phyloP scores from a whole-genome alignment of 169 alveolate species.

The Eimeria tenella region DNA sequence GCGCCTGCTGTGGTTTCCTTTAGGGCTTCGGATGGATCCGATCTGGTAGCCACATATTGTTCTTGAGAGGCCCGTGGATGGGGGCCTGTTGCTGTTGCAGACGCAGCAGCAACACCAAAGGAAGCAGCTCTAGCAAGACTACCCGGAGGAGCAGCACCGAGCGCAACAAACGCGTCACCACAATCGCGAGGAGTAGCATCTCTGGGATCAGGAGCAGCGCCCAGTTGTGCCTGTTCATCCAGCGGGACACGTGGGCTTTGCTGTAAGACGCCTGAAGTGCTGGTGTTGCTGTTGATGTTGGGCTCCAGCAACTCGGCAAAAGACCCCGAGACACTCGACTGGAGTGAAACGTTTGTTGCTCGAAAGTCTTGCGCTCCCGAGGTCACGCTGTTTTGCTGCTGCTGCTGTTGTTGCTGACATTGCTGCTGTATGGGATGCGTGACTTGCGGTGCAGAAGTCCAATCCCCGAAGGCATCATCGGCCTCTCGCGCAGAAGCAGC shows the following conservation, averaged over 20 bases:
- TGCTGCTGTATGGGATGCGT: conserved; percentile 8
- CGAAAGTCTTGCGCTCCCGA: too few species aligned
- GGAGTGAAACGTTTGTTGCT: not conserved
- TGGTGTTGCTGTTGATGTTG: not conserved
- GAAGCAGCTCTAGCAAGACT: not conserved
- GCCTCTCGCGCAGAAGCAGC: not conserved
- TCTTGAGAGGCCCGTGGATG: not conserved
- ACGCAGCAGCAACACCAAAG: not conserved
- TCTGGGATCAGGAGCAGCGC: not conserved
- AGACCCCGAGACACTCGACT: not conserved
- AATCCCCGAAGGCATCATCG: conserved; percentile 40
- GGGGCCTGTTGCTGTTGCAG: not conserved
- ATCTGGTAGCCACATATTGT: not conserved
- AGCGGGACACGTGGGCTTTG: not conserved
- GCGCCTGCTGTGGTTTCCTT: too few species aligned
- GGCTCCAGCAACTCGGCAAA: conserved; percentile 5
- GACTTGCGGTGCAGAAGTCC: conserved; percentile 26
- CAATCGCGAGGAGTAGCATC: too few species aligned
- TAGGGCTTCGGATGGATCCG: not conserved
- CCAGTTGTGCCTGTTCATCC: not conserved
- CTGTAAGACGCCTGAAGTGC: not conserved
- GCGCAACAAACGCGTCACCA: not conserved
- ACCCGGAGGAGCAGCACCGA: conserved; percentile 14
- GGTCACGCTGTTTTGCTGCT: not conserved
- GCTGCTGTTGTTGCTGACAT: conserved; percentile 22